A percentile compares a stretch with the other conserved stretches of the same genome.
These are phyloP conservation scores for Alternaria sp. DNA, from an alignment of 2,329 filamentous ascomycete genomes.

Conservation along the genomic window DNA sequence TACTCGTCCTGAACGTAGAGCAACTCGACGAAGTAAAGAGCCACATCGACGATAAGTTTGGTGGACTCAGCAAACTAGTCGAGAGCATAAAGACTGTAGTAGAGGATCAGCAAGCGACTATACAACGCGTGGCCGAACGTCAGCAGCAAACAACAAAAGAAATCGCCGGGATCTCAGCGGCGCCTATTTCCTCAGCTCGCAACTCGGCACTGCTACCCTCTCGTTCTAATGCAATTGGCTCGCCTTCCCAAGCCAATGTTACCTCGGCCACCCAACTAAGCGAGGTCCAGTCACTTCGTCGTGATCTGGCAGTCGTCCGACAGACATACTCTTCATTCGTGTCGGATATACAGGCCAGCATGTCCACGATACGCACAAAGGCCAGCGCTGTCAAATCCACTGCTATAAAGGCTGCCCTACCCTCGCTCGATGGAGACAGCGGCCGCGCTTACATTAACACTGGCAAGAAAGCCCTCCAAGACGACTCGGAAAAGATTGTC, in stretches of 20 bases:
- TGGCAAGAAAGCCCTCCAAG: slow-evolving; percentile 85
- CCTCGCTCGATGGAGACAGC: slow-evolving; percentile 76
- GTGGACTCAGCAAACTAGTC: slow-evolving; percentile 80
- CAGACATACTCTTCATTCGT: slow-evolving; percentile 95
- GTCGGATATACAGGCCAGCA: slow-evolving; percentile 85
- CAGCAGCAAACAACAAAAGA: slow-evolving; percentile 91
- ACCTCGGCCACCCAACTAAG: slow-evolving; percentile 69
- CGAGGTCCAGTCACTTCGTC: slow-evolving; percentile 82
- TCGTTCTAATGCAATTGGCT: slow-evolving; percentile 35
- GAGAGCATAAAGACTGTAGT: slow-evolving; percentile 85
- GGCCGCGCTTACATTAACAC: slow-evolving; percentile 84
- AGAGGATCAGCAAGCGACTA: slow-evolving; percentile 79
- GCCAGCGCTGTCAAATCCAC: slow-evolving; percentile 80
- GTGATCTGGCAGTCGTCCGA: slow-evolving; percentile 87
- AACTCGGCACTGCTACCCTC: slow-evolving; percentile 48
- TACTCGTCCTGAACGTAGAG: slow-evolving; percentile 94
- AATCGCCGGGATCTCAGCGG: slow-evolving; percentile 71
- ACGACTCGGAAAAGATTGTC: slow-evolving; percentile 90
- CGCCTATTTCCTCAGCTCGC: slow-evolving; percentile 50
- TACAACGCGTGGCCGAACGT: slow-evolving; percentile 87
- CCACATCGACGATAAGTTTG: slow-evolving; percentile 92
- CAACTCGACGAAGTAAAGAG: slow-evolving; percentile 93
- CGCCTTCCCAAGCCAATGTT: slow-evolving; percentile 35
- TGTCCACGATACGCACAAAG: slow-evolving; percentile 82
- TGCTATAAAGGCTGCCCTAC: slow-evolving; percentile 74